Evolutionary conservation across 352 stramenopile species (phyloP).

Genomic region (Globisporangium canariense): DNA sequence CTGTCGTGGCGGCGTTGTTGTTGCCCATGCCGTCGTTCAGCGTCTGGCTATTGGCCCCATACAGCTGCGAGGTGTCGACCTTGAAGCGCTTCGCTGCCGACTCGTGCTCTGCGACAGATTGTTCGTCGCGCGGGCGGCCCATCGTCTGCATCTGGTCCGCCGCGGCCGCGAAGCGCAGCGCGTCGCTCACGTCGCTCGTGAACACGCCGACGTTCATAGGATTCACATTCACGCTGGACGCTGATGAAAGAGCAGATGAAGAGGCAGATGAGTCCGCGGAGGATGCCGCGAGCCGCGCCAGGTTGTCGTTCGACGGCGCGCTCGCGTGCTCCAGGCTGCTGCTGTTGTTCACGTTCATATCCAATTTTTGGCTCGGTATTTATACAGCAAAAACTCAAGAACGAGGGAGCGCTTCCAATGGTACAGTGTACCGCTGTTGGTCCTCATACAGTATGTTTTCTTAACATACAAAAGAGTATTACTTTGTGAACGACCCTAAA

Average conservation of each 20-base stretch:
- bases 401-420: too few species aligned
- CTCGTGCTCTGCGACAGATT: constrained; percentile 5
- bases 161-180: not conserved
- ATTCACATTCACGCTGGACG: not conserved
- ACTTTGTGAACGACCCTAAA: too few species aligned
- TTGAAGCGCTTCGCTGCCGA: constrained; percentile 5
- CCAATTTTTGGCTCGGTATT: not conserved
- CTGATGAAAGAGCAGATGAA: not conserved
- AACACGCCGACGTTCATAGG: not conserved
- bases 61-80: not conserved
- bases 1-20: not conserved
- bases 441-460: too few species aligned
- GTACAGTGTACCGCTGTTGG: too few species aligned
- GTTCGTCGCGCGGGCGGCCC: not conserved
- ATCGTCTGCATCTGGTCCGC: not conserved
- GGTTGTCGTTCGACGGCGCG: constrained; percentile 6
- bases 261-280: not conserved
- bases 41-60: not conserved
- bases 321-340: constrained; percentile 13
- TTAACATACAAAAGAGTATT: too few species aligned
- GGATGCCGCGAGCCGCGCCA: not conserved
- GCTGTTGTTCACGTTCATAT: constrained; percentile 22
- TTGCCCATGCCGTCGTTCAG: constrained; percentile 12
- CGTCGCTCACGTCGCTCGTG: constrained; percentile 5
- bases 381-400: not conserved